Evolutionary conservation across 805 yeast species (phyloP).

Genomic region (Yueomyces sp.): DNA sequence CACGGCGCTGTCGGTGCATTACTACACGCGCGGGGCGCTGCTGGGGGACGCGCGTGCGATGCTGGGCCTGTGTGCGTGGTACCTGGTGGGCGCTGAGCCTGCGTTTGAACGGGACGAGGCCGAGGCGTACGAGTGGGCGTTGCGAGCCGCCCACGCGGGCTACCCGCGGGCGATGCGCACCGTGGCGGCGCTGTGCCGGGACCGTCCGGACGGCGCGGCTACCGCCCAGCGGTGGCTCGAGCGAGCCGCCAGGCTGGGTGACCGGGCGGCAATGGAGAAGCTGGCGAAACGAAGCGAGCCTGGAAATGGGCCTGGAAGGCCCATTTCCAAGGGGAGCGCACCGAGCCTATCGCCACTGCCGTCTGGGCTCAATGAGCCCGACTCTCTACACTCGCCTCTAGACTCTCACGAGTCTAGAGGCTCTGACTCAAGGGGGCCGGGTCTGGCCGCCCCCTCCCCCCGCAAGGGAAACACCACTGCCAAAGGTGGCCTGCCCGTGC

Average conservation of each 20-base stretch:
- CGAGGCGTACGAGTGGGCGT: slow-evolving; percentile 94
- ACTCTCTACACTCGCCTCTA: too few species aligned
- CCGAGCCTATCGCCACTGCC: too few species aligned
- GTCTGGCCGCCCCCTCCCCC: background rate
- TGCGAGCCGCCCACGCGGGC: slow-evolving; percentile 65
- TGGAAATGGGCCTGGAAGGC: too few species aligned
- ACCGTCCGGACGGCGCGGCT: slow-evolving; percentile 63
- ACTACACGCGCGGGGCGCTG: slow-evolving; percentile 81
- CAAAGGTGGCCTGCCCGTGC: background rate
- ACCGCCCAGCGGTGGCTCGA: slow-evolving; percentile 65
- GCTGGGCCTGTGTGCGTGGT: slow-evolving; percentile 96
- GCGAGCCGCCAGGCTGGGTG: slow-evolving; percentile 54
- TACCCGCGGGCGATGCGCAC: slow-evolving; percentile 76
- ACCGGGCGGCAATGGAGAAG: slow-evolving; percentile 34
- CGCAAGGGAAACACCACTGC: background rate
- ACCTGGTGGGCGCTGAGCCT: slow-evolving; percentile 83
- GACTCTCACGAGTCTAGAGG: too few species aligned
- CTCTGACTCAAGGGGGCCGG: background rate
- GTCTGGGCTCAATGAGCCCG: too few species aligned
- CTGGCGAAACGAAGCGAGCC: slow-evolving; percentile 3
- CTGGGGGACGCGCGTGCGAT: slow-evolving; percentile 82
- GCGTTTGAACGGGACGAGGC: slow-evolving; percentile 59
- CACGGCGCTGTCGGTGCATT: slow-evolving; percentile 75
- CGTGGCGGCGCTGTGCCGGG: slow-evolving; percentile 60
- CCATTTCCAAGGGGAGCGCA: too few species aligned